Conservation (phyloP, 805 yeast species). For the Monosporozyma solicola region DNA sequence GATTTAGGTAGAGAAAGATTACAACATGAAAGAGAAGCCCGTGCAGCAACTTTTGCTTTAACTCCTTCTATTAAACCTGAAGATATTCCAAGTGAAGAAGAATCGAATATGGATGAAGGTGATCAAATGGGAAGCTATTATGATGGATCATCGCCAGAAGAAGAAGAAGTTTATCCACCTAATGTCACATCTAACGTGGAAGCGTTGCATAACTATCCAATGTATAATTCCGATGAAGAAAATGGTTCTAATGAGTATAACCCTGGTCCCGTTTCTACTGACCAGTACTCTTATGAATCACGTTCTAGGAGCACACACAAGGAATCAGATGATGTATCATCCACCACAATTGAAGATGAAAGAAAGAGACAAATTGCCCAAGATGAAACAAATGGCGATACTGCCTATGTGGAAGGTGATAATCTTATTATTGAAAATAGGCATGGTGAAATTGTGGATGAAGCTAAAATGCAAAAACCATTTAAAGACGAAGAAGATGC, state of each 20-base stretch:
- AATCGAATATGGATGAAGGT: background rate
- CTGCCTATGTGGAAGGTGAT: conserved; percentile 62
- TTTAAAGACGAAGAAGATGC: conserved; percentile 20
- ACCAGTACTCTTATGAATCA: conserved; percentile 2
- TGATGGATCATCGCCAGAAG: background rate
- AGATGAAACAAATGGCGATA: conserved; percentile 25
- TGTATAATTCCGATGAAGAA: conserved; percentile 3
- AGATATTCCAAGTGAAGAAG: background rate
- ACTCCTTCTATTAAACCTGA: conserved; percentile 18
- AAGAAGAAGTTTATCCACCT: background rate
- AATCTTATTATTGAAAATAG: conserved; percentile 70
- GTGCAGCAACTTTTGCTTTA: conserved; percentile 36
- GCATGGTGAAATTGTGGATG: conserved; percentile 69
- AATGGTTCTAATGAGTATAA: background rate
- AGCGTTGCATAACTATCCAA: conserved; percentile 2
- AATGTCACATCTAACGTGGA: conserved; percentile 4
- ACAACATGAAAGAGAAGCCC: conserved; percentile 36
- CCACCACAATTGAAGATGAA: conserved; percentile 7
- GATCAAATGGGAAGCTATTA: conserved; percentile 5
- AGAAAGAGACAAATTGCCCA: conserved; percentile 15
- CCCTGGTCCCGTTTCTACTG: background rate
- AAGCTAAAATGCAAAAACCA: conserved; percentile 33
- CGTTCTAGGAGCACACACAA: background rate
- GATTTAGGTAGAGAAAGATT: conserved; percentile 29
- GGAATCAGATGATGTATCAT: conserved; percentile 3